Evolutionary conservation across 2,329 filamentous ascomycete species (phyloP).

Genomic region (Leptodontidium sp.): DNA sequence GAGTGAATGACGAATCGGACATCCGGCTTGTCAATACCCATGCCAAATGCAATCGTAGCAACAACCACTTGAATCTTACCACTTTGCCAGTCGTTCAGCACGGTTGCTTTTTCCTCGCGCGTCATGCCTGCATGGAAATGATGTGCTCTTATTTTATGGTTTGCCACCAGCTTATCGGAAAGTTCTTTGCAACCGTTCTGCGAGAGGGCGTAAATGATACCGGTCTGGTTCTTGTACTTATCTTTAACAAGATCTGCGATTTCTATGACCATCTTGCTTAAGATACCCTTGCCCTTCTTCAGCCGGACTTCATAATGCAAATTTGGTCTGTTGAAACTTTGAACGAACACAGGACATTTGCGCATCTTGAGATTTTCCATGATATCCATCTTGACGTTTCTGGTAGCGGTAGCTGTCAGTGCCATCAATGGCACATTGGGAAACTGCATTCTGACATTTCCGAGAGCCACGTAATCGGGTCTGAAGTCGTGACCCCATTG

Average conservation of each 20-base stretch:
- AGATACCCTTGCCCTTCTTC: constrained; percentile 69
- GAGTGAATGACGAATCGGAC: constrained; percentile 97
- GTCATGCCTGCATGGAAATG: constrained; percentile 89
- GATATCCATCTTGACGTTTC: constrained; percentile 91
- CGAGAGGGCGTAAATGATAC: constrained; percentile 94
- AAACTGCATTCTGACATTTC: constrained; percentile 75
- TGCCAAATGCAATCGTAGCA: constrained; percentile 97
- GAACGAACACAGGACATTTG: constrained; percentile 79
- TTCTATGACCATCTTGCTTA: constrained; percentile 57
- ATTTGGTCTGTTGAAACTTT: constrained; percentile 98
- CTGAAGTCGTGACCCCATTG: constrained; percentile 99
- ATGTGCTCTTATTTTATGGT: constrained; percentile 73
- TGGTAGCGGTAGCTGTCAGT: constrained; percentile 91
- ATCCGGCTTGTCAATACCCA: constrained; percentile 99
- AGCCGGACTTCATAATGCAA: constrained; percentile 83
- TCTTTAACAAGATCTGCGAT: constrained; percentile 73
- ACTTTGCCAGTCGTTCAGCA: constrained; percentile 85
- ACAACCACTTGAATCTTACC: constrained; percentile 88
- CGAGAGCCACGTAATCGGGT: constrained; percentile 91
- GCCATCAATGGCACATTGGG: constrained; percentile 90
- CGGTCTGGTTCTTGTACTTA: constrained; percentile 76
- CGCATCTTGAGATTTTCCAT: constrained; percentile 88
- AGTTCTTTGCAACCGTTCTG: constrained; percentile 83
- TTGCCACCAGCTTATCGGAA: constrained; percentile 69
- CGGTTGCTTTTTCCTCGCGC: constrained; percentile 68